These are phyloP conservation scores for Cercospora brassicicola DNA, from an alignment of 2,329 filamentous ascomycete species.

Conservation along the genomic window DNA sequence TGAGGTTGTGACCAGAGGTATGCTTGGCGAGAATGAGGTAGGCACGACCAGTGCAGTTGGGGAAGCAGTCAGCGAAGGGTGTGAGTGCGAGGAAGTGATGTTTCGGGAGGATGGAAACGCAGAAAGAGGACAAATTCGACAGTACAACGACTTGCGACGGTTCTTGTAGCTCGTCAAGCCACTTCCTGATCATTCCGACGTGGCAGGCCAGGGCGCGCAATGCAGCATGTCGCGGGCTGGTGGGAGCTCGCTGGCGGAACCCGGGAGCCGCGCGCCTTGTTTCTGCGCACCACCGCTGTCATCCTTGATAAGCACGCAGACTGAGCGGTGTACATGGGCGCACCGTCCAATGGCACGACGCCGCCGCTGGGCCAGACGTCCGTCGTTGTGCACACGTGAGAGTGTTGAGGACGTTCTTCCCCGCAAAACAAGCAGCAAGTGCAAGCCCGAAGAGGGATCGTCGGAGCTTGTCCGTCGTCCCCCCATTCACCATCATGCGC, in stretches of 20 bases:
- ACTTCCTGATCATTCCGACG: constrained; percentile 9
- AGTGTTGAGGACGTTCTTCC: neutral
- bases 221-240: constrained; percentile 6
- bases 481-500: neutral
- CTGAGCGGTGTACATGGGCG: neutral
- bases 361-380: neutral
- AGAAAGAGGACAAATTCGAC: neutral
- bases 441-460: neutral
- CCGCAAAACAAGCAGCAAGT: constrained; percentile 4
- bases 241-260: constrained; percentile 10
- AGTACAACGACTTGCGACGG: neutral
- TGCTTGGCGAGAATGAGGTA: neutral
- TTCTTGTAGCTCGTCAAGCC: constrained; percentile 2
- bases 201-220: neutral
- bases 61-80: neutral
- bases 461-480: neutral
- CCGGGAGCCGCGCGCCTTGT: constrained; percentile 8
- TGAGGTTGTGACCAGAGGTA: constrained; percentile 5
- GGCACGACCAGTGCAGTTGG: constrained; percentile 16
- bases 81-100: constrained; percentile 3
- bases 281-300: constrained; percentile 6
- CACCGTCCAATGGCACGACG: neutral
- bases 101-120: constrained; percentile 1
- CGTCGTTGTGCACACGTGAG: neutral
- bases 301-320: neutral